Percentiles rank a stretch among this genome's conserved stretches.
These are phyloP conservation scores for Fusarium torulosum DNA, from an alignment of 2,329 filamentous ascomycete genomes.

Conservation along the genomic window DNA sequence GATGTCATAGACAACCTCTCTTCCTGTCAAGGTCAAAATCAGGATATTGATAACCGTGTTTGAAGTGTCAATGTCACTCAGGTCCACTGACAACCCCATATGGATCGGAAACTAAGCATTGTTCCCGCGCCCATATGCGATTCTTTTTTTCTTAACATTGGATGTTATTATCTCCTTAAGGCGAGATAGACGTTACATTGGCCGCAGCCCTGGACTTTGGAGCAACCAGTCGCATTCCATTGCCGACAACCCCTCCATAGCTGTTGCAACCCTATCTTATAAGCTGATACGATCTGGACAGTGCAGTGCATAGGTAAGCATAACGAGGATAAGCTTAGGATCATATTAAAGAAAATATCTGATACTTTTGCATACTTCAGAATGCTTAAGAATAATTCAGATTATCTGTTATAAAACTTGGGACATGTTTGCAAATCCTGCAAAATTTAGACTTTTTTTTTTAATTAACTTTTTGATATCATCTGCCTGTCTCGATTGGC, in stretches of 20 bases:
- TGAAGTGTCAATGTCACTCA: background rate
- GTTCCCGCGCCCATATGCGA: background rate
- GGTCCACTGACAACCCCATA: background rate
- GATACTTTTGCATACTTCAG: no score
- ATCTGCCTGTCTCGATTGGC: no score
- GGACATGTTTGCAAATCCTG: no score
- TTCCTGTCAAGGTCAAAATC: background rate
- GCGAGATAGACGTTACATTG: background rate
- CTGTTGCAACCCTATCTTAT: background rate
- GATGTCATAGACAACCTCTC: background rate
- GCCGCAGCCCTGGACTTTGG: background rate
- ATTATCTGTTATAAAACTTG: no score
- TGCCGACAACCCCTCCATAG: background rate
- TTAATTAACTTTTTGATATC: no score
- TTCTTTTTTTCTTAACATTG: background rate
- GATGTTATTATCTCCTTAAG: background rate
- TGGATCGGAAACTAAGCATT: background rate
- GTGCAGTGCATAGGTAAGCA: no score
- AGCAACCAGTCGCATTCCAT: background rate
- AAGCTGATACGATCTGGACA: background rate
- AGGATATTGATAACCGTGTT: background rate
- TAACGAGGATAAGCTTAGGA: no score
- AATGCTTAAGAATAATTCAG: no score
- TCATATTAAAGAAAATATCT: no score
- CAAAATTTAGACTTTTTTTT: no score